Evolutionary conservation across 768 basidiomycete genomes (phyloP), one percentile per base, ranked within the genome.

Genomic region (Hypholoma sublateritium): DNA sequence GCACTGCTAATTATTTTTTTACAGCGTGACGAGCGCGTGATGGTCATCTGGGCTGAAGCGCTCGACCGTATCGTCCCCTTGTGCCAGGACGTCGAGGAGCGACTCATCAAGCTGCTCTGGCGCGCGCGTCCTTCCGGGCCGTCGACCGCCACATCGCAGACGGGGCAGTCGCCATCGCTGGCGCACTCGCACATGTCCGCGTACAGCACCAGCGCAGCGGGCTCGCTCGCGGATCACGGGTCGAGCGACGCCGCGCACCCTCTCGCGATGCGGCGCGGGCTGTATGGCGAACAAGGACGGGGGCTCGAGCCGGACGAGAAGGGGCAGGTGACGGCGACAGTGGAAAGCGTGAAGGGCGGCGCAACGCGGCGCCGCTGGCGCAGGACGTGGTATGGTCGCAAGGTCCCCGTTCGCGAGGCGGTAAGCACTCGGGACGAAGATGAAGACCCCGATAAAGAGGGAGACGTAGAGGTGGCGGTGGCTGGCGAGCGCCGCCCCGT

Each of bases 31-130:
- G 93, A 94, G 68, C 83, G 89, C 37, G 88, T 90, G 16, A 79
- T 95, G 53, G 82, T 94, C 59, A 85, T 94, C 60, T 95, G 92
- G 92, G 85, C 88, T 17, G 89, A 93, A 67, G 80, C 83, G 0
- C 78, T 93, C 44, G 89, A 93, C 66, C 80, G 78, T 61, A 89
- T 95, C 69, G 84, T 95, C 43, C 87, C 88, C 2, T 72, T 81
- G 11, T 86, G 82, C 65, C 80, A 81, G 3, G 89, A 91, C 68
- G 87, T 91, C 63, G 88, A 91, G 58, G 82, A 87, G 14, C 82
- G 84, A 36, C 79, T 95, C 67, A 92, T 93, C 74, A 85, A 86
- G 62, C 85, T 91, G 46, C 86, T 95, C 19, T 93, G 91, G 90
- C 72, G 81, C 53, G 74, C 78, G 7, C 72, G 81, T 21, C 71